Base-by-base conservation (phyloP, 2,329 filamentous ascomycete species). In the Penicillium corylophilum region DNA sequence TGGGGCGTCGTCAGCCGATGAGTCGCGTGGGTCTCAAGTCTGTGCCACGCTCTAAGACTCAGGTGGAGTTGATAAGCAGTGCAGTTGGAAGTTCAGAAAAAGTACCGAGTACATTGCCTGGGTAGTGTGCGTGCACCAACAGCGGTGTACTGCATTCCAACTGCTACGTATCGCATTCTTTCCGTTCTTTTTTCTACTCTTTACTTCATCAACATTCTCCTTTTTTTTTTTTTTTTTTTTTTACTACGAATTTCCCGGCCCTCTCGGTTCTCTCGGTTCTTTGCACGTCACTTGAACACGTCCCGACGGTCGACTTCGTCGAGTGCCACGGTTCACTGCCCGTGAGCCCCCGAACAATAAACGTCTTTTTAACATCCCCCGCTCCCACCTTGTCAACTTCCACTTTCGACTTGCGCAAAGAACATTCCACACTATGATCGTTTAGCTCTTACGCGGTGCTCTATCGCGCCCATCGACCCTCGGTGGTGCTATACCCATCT, bases 291-390 rank as follows among this genome's bases (percentile, higher is more conserved):
- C 48, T 48, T 29, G 29, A 28, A 33, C 39, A 10, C 43, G 44
- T 54, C 41, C 53, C 58, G 51, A 28, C 23, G 53, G 53, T 50
- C 35, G 31, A 48, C 48, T 29, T 48, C 38, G 45, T 44, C 35
- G 33, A 53, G 56, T 57, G 53, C 57, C 57, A 60, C 51, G 57
- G 57, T 60, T 60, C 39, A 23, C 41, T 45, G 38, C 39, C 56
- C 51, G 53, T 49, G 48, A 44, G 28, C 35, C 53, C 56, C 53
- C 49, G 49, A 59, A 40, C 35, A 51, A 51, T 38, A 48, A 45
- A 33, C 42, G 41, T 45, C 40, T 35, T 23, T 26, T 23, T 35
- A 36, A 33, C 33, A 22, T 29, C 20, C 44, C 20, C 31, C n/a
- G 4, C 22, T 46, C 23, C 35, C n/a, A 36, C 16, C 10, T 20